Evolutionary conservation across 2,329 filamentous ascomycete species (phyloP).

Genomic region (Cladosporium colombiae): DNA sequence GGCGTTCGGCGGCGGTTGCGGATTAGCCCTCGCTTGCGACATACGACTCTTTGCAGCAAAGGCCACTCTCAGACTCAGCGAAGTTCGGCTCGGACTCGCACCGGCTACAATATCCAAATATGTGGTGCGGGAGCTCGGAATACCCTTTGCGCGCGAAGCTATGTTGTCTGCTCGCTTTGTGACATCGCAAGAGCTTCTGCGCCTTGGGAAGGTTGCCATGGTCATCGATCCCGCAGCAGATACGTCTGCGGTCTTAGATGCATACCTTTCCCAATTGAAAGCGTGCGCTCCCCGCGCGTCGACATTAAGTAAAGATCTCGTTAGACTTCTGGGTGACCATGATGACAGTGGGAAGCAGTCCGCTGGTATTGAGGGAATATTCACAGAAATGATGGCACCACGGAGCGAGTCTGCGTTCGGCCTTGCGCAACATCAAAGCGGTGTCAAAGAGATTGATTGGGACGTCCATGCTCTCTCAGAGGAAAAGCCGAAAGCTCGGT

Average conservation of each 20-base stretch:
- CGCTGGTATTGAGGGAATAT: constrained; percentile 22
- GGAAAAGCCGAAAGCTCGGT: not conserved
- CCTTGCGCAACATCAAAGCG: constrained; percentile 24
- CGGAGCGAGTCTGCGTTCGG: constrained; percentile 26
- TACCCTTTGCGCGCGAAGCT: constrained; percentile 21
- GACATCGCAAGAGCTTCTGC: not conserved
- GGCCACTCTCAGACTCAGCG: constrained; percentile 25
- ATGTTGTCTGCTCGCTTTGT: constrained; percentile 1
- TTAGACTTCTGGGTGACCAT: constrained; percentile 24
- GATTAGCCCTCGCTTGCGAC: constrained; percentile 27
- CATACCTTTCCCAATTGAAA: constrained; percentile 22
- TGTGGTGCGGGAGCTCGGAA: constrained; percentile 12
- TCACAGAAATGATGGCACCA: constrained; percentile 27
- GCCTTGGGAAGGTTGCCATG: constrained; percentile 4
- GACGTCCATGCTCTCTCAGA: not conserved
- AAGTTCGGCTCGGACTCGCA: constrained; percentile 26
- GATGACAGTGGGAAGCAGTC: constrained; percentile 22
- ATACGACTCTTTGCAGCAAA: constrained; percentile 23
- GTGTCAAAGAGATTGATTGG: constrained; percentile 22
- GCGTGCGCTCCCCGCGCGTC: constrained; percentile 24
- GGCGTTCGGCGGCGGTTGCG: constrained; percentile 25
- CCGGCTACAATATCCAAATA: constrained; percentile 28
- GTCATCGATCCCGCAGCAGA: constrained; percentile 17
- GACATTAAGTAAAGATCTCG: constrained; percentile 23
- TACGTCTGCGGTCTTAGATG: constrained; percentile 6